Conservation (phyloP, 768 basidiomycete genomes). For the Tulasnella sp. region DNA sequence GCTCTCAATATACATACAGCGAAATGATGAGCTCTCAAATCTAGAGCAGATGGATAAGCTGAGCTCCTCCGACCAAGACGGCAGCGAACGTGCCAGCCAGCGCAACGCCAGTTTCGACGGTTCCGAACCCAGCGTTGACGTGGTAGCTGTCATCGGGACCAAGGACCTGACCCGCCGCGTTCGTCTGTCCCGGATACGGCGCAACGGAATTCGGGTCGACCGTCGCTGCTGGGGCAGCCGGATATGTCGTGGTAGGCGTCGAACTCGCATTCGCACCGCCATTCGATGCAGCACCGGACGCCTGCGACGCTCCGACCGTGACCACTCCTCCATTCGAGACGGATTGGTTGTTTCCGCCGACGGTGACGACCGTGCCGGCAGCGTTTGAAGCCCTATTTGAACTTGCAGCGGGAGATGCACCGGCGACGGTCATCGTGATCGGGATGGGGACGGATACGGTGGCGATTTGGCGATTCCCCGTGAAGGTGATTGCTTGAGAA, state of each 20-base stretch:
- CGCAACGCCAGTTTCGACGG: conserved; percentile 18
- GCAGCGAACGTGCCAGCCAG: conserved; percentile 21
- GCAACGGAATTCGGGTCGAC: conserved; percentile 12
- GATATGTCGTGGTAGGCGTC: conserved; percentile 21
- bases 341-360: background rate
- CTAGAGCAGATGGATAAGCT: conserved; percentile 5
- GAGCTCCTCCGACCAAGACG: conserved; percentile 12
- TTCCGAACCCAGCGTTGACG: conserved; percentile 11
- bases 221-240: conserved; percentile 25
- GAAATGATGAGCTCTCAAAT: background rate
- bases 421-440: conserved; percentile 22
- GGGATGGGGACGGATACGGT: conserved; percentile 27
- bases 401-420: background rate
- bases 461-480: background rate
- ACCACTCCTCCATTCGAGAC: background rate
- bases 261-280: conserved; percentile 3
- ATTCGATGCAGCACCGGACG: conserved; percentile 1
- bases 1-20: background rate
- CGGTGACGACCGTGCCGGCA: background rate
- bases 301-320: background rate
- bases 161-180: background rate
- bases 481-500: conserved; percentile 16
- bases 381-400: background rate
- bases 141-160: conserved; percentile 29
- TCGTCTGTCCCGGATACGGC: conserved; percentile 28